Percentiles rank a stretch among this genome's conserved stretches.
Conservation (phyloP, 805 yeast species). For the Suhomyces canberraensis region DNA sequence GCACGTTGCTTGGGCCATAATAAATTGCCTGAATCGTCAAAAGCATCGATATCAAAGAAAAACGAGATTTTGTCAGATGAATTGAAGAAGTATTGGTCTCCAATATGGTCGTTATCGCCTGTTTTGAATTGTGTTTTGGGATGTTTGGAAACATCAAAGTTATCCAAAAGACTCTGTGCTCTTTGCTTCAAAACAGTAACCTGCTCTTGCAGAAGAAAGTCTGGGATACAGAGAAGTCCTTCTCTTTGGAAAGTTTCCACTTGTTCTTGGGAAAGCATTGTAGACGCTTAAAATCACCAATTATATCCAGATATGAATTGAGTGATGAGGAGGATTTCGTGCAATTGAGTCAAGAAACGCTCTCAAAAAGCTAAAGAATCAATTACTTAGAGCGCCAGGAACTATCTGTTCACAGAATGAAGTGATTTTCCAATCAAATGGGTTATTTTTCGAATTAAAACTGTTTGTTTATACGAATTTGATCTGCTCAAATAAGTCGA, state of each 20-base stretch:
- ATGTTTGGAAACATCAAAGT: slow-evolving; percentile 53
- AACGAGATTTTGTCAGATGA: slow-evolving; percentile 67
- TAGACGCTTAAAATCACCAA: slow-evolving; percentile 6
- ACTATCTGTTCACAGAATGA: too few relatives aligned
- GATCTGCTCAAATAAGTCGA: too few relatives aligned
- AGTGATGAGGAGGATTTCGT: neutral
- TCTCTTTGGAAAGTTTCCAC: slow-evolving; percentile 46
- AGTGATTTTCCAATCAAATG: too few relatives aligned
- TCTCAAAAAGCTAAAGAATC: too few relatives aligned
- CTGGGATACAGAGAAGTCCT: slow-evolving; percentile 61
- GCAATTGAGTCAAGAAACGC: too few relatives aligned
- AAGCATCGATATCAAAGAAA: slow-evolving; percentile 72
- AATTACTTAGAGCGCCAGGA: too few relatives aligned
- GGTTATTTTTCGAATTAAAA: too few relatives aligned
- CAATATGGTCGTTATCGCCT: slow-evolving; percentile 55
- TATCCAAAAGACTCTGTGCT: slow-evolving; percentile 43
- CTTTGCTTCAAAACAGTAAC: slow-evolving; percentile 39
- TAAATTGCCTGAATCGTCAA: slow-evolving; percentile 51
- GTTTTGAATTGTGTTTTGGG: slow-evolving; percentile 74
- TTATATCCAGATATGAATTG: neutral
- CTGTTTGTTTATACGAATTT: too few relatives aligned
- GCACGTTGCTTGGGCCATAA: slow-evolving; percentile 51
- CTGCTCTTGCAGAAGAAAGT: slow-evolving; percentile 46
- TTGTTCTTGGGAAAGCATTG: slow-evolving; percentile 45
- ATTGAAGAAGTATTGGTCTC: slow-evolving; percentile 67